Conservation (phyloP, 2,329 filamentous ascomycete genomes). For the Capronia coronata region DNA sequence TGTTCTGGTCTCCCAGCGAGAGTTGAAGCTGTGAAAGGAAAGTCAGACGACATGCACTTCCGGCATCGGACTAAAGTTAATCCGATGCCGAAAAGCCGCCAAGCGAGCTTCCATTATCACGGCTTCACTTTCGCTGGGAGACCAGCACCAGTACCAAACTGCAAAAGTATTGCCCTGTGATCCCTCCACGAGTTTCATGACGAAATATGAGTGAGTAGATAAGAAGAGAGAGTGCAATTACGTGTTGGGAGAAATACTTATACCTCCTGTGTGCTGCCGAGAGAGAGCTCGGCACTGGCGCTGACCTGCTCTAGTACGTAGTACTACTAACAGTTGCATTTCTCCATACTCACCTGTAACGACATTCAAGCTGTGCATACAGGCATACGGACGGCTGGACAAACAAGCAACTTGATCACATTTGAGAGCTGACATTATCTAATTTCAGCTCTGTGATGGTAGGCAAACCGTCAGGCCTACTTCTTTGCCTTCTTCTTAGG, state of each 20-base stretch:
- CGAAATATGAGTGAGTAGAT: background rate
- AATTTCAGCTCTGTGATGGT: background rate
- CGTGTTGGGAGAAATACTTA: background rate
- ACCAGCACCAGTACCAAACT: background rate
- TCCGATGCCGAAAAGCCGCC: conserved; percentile 2
- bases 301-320: too few species aligned
- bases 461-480: conserved; percentile 1
- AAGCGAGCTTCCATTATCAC: background rate
- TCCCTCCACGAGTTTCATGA: too few species aligned
- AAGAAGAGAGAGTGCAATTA: background rate
- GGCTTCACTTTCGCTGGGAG: background rate
- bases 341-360: too few species aligned
- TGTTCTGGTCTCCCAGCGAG: background rate
- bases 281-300: background rate
- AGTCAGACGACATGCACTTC: conserved; percentile 4
- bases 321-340: too few species aligned
- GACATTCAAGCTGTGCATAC: background rate
- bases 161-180: too few species aligned
- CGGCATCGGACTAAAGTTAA: background rate
- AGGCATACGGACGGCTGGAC: background rate
- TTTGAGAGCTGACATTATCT: background rate
- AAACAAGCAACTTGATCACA: background rate
- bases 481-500: conserved; percentile 61
- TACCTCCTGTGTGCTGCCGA: background rate
- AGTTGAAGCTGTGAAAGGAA: conserved; percentile 8